phyloP scores from a whole-genome alignment of 2,329 filamentous ascomycete genomes.

The Didymella exigua region DNA sequence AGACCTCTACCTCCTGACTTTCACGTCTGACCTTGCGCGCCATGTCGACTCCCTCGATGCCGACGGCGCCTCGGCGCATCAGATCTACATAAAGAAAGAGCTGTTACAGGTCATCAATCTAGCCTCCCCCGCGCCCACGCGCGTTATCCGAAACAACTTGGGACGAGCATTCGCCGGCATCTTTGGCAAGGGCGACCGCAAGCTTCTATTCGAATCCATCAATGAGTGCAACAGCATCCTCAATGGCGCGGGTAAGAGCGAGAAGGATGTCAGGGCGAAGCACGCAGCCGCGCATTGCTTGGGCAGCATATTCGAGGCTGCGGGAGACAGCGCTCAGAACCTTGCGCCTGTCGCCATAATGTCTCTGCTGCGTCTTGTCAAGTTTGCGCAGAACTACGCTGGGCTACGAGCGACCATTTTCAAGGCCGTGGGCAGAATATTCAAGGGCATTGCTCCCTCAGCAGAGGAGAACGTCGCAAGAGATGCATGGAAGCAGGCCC shows the following conservation, averaged over 20 bases:
- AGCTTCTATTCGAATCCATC: conserved; percentile 90
- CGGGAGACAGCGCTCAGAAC: conserved; percentile 89
- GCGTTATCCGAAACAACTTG: conserved; percentile 87
- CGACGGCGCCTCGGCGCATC: conserved; percentile 84
- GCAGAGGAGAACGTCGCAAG: conserved; percentile 85
- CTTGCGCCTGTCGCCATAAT: conserved; percentile 76
- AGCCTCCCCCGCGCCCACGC: conserved; percentile 77
- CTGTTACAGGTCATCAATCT: conserved; percentile 91
- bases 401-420: conserved; percentile 82
- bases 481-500: conserved; percentile 91
- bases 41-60: conserved; percentile 76
- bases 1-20: conserved; percentile 89
- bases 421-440: conserved; percentile 74
- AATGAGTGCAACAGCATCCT: conserved; percentile 81
- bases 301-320: conserved; percentile 87
- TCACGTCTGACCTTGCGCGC: conserved; percentile 79
- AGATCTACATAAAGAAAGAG: conserved; percentile 91
- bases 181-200: conserved; percentile 84
- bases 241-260: conserved; percentile 71
- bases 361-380: conserved; percentile 77
- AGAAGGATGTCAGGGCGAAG: conserved; percentile 77
- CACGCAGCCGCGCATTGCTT: conserved; percentile 88
- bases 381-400: conserved; percentile 77
- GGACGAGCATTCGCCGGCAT: conserved; percentile 83
- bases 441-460: conserved; percentile 74